Evolutionary conservation across 257 asterid genomes (phyloP).

Genomic region (Nicotiana sylvestris): DNA sequence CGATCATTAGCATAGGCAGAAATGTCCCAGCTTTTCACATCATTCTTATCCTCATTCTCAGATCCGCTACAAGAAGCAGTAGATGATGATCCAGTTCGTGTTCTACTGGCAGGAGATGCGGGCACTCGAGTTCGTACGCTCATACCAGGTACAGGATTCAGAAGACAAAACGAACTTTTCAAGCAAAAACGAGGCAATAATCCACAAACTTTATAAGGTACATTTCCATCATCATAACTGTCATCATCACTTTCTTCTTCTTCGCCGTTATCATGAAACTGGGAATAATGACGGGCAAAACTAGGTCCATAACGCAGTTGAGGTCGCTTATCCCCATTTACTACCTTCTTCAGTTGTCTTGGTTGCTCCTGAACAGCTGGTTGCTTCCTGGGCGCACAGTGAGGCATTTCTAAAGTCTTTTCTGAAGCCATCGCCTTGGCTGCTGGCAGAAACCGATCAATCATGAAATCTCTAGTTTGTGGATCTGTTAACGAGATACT

Average conservation of each 20-base stretch:
- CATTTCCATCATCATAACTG: constrained; percentile 26
- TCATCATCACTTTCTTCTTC: constrained; percentile 66
- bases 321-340: constrained; percentile 34
- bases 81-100: constrained; percentile 40
- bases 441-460: constrained; percentile 88
- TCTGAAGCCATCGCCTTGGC: constrained; percentile 84
- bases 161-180: constrained; percentile 37
- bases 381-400: constrained; percentile 50
- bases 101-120: constrained; percentile 39
- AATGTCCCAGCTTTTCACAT: constrained; percentile 15
- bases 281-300: constrained; percentile 45
- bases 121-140: constrained; percentile 53
- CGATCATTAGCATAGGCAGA: constrained; percentile 13
- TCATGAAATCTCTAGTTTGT: constrained; percentile 61
- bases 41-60: constrained; percentile 46
- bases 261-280: constrained; percentile 31
- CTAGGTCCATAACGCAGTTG: constrained; percentile 82
- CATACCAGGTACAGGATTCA: constrained; percentile 61
- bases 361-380: constrained; percentile 28
- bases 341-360: constrained; percentile 31
- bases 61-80: constrained; percentile 34
- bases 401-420: constrained; percentile 62
- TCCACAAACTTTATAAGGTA: constrained; percentile 53
- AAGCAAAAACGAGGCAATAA: constrained; percentile 75
- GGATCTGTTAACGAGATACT: constrained; percentile 32